Base-by-base conservation (phyloP, 257 asterid species). In the Solanum lignicaule region DNA sequence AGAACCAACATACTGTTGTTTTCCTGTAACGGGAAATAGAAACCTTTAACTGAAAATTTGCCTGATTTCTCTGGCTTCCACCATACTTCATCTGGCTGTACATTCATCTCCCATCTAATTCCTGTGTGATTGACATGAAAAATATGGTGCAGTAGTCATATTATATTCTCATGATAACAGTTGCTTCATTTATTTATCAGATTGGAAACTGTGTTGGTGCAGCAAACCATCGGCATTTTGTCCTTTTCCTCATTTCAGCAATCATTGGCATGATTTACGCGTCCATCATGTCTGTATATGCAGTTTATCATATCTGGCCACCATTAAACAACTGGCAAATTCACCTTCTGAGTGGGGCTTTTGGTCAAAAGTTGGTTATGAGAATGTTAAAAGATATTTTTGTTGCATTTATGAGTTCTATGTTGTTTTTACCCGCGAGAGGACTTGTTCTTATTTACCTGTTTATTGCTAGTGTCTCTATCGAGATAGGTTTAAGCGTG, bases 181-280 rank as follows among this genome's bases (percentile, higher is more conserved):
- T 48, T 82, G 69, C 86, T 82, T 48, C 86, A 3, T 82, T 31
- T 82, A 48, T 48, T 82, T 82, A 48, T 58, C 99, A 97, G 99
- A 95, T 95, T 84, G 99, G 99, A 68, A 97, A 95, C 89, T 97
- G 98, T 89, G 98, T 97, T 31, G 99, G 99, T 81, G 92, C 98
- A 55, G 95, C 92, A 88, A 95, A 97, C 89, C 99, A 95, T 89
- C 93, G 95, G 38, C 78, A 83, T 81, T 97, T 97, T 92, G 87
- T 97, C 88, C 60, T 94, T 87, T 97, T 97, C 90, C 98, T 97
- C 85, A 90, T 95, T 62, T 94, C 98, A 85, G 93, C 98, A 27
- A 94, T 93, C 86, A 88, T 88, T 71, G 93, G 98, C 86, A 94
- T 92, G 36, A 29, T 90, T 25, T 95, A 94, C 86, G 92, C 91